Base-by-base conservation (phyloP, 2,329 filamentous ascomycete genomes). In the Aspergillus amoenus region DNA sequence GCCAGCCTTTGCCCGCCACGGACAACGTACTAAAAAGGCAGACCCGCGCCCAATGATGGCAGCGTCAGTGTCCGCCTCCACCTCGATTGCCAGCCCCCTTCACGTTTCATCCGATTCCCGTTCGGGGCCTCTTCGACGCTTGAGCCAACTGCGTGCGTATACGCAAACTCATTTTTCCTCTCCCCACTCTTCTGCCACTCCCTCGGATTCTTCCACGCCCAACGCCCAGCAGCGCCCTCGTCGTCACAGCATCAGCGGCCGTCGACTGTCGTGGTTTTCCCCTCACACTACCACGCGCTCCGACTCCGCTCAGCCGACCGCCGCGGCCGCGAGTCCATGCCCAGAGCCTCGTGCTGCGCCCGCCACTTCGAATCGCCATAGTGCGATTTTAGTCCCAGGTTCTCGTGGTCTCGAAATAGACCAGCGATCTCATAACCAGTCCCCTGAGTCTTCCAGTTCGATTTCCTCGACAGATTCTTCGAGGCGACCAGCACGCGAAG, bases 101-200 rank as follows among this genome's bases (percentile, higher is more conserved):
- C 58, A 52, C 13, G 34, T 49, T 37, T 39, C 68, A 56, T 60
- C 70, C 57, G 71, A 73, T 54, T 58, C 59, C 66, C 72, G 73
- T 60, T 64, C 68, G 45, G 68, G 73, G 52, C 71, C 70, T 54
- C 67, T 76, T 58, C 73, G 74, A 45, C 72, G 75, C 48, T 64
- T 77, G 46, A 76, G 73, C 67, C 73, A 73, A 65, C 67, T 77
- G 55, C 71, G 73, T 55, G 67, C 72, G 41, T 74, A 74, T 62
- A 73, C 73, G 3, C 69, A 75, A 45, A 68, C 66, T 52, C 67
- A 70, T 58, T 60, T 66, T 57, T 63, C 63, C 46, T 52, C 61
- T 51, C 62, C 62, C 43, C 61, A 64, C 42, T 58, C 66, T 34
- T 59, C 66, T 24, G 60, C 60, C 12, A 43, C 66, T 45, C 59